Percentiles rank a stretch among this genome's conserved stretches.
phyloP scores from a whole-genome alignment of 768 basidiomycete species.

The Nevesoporus exiguus region DNA sequence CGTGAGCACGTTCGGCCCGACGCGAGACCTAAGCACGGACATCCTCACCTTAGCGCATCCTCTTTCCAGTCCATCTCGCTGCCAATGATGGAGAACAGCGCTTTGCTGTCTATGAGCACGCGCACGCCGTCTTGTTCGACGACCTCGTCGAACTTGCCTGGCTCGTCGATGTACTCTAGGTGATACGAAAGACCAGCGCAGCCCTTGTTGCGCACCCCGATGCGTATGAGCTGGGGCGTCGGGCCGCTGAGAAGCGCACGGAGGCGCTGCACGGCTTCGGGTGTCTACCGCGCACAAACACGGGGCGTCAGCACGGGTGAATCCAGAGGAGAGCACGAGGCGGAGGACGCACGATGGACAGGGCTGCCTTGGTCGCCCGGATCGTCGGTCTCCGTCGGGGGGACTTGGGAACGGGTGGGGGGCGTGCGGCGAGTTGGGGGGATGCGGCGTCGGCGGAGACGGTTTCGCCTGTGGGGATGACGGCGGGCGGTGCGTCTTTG shows the following conservation, averaged over 20 bases:
- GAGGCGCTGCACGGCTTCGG: slow-evolving; percentile 70
- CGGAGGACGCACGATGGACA: slow-evolving; percentile 56
- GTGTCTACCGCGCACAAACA: slow-evolving; percentile 77
- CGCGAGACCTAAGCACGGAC: not conserved
- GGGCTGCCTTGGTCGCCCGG: slow-evolving; percentile 70
- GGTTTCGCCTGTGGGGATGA: slow-evolving; percentile 43
- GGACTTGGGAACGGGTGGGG: slow-evolving; percentile 63
- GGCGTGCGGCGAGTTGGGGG: slow-evolving; percentile 68
- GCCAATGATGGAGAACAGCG: slow-evolving; percentile 95
- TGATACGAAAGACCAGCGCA: slow-evolving; percentile 87
- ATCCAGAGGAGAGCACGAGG: not conserved
- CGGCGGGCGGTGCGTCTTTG: slow-evolving; percentile 50
- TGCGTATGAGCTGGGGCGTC: slow-evolving; percentile 87
- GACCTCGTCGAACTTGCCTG: slow-evolving; percentile 91
- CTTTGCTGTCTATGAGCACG: slow-evolving; percentile 95
- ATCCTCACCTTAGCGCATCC: slow-evolving; percentile 71
- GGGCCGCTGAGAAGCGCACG: slow-evolving; percentile 73
- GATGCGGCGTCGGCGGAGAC: slow-evolving; percentile 60
- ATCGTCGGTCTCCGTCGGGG: slow-evolving; percentile 64
- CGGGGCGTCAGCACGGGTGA: not conserved
- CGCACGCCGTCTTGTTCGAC: slow-evolving; percentile 93
- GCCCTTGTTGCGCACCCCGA: slow-evolving; percentile 96
- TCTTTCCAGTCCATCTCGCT: slow-evolving; percentile 99
- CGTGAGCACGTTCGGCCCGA: not conserved
- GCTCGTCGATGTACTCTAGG: slow-evolving; percentile 89